Evolutionary conservation across 495 filamentous ascomycete species (phyloP).

Genomic region (Tuber microsphaerosporum): DNA sequence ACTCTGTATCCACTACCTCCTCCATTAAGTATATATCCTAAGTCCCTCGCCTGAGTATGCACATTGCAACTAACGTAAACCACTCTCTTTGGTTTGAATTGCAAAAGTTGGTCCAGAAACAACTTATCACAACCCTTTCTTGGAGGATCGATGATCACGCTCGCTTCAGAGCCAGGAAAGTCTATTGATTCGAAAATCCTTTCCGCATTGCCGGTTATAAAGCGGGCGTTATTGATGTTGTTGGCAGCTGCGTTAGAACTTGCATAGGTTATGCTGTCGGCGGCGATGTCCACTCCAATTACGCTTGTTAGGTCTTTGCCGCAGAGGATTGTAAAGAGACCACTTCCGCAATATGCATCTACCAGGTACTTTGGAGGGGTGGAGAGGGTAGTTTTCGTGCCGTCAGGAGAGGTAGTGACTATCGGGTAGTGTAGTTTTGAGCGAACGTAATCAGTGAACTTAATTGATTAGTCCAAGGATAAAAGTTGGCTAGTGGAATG

Average conservation of each 20-base stretch:
- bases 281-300: slow-evolving; percentile 64
- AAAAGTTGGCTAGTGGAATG: not conserved
- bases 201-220: slow-evolving; percentile 78
- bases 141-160: slow-evolving; percentile 87
- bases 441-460: slow-evolving; percentile 86
- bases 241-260: slow-evolving; percentile 70
- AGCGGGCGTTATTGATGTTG: slow-evolving; percentile 56
- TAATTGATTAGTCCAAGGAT: slow-evolving; percentile 6
- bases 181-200: slow-evolving; percentile 66
- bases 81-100: slow-evolving; percentile 65
- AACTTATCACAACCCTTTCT: slow-evolving; percentile 85
- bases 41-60: slow-evolving; percentile 90
- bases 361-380: slow-evolving; percentile 63
- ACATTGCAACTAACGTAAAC: slow-evolving; percentile 97
- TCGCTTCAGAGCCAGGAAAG: slow-evolving; percentile 70
- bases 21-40: slow-evolving; percentile 47
- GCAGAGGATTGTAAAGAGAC: slow-evolving; percentile 92
- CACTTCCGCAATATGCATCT: slow-evolving; percentile 94
- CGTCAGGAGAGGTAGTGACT: slow-evolving; percentile 36
- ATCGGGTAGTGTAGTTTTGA: slow-evolving; percentile 58
- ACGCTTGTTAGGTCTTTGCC: slow-evolving; percentile 67
- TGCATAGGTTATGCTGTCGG: slow-evolving; percentile 66
- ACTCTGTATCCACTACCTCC: slow-evolving; percentile 67
- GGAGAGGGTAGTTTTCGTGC: slow-evolving; percentile 22
- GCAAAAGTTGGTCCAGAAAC: slow-evolving; percentile 73